phyloP scores from a whole-genome alignment of 2,329 filamentous ascomycete genomes.

The Microdochium nivale region DNA sequence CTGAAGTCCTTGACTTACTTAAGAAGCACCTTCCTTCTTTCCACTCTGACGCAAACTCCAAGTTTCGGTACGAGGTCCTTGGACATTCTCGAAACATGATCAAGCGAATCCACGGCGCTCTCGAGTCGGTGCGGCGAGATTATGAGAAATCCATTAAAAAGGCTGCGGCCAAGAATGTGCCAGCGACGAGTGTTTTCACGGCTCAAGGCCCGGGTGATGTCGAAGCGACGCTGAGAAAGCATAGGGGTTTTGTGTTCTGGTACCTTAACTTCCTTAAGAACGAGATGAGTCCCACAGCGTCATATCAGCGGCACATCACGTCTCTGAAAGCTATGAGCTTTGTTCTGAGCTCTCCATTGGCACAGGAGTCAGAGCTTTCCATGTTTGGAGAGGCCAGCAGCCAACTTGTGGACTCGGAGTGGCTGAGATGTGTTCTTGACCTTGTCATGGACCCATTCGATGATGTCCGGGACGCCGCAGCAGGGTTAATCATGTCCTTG shows the following conservation, averaged over 20 bases:
- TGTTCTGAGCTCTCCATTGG: constrained; percentile 47
- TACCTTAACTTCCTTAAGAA: constrained; percentile 63
- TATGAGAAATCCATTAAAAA: constrained; percentile 24
- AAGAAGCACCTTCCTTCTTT: constrained; percentile 58
- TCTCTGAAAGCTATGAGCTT: constrained; percentile 63
- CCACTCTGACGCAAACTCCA: constrained; percentile 78
- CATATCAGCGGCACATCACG: constrained; percentile 84
- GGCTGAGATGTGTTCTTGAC: constrained; percentile 62
- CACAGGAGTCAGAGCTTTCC: constrained; percentile 35
- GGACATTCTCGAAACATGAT: constrained; percentile 68
- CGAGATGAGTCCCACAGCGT: constrained; percentile 72
- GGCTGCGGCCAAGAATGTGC: neutral
- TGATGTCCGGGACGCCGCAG: constrained; percentile 63
- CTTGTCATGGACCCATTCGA: constrained; percentile 86
- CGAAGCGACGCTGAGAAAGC: constrained; percentile 32
- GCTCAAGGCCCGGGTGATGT: neutral
- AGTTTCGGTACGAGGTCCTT: constrained; percentile 74
- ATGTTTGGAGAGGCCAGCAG: constrained; percentile 25
- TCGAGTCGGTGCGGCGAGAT: constrained; percentile 39
- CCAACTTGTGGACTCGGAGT: constrained; percentile 34
- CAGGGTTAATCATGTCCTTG: constrained; percentile 41
- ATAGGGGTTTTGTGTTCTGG: constrained; percentile 61
- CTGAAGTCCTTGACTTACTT: constrained; percentile 52
- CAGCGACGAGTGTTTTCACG: neutral
- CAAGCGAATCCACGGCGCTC: constrained; percentile 62